Conservation (phyloP, 2,329 filamentous ascomycete genomes). For the Mariannaea elegans region DNA sequence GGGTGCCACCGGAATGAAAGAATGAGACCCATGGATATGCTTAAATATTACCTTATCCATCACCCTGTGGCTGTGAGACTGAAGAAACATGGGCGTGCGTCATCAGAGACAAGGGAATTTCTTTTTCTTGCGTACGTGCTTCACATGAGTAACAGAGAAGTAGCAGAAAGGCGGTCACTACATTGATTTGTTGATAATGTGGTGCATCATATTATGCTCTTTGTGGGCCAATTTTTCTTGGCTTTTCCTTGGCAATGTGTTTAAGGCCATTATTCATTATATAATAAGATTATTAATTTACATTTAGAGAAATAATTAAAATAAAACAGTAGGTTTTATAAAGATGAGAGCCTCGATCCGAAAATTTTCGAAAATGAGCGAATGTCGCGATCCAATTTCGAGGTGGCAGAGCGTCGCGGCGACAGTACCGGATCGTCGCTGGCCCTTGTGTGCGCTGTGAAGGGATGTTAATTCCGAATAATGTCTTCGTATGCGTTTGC, state of each 20-base stretch:
- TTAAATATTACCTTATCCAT: neutral
- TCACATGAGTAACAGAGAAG: no score
- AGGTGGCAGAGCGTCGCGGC: neutral
- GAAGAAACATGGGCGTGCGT: neutral
- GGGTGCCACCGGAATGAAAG: neutral
- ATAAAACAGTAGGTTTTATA: no score
- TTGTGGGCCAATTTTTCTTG: neutral
- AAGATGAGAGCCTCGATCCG: neutral
- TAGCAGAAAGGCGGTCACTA: neutral
- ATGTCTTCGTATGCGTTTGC: neutral
- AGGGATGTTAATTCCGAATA: neutral
- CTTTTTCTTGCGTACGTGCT: neutral
- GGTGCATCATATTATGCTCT: neutral
- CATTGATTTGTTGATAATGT: neutral
- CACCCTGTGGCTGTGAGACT: neutral
- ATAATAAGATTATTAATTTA: neutral
- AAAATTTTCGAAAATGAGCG: conserved; percentile 6
- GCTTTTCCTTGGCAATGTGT: neutral
- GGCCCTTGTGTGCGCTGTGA: conserved; percentile 1
- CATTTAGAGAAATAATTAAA: no score
- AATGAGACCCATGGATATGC: neutral
- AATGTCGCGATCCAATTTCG: neutral
- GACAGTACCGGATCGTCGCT: conserved; percentile 7
- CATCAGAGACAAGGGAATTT: neutral
- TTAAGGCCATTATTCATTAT: neutral